Evolutionary conservation across 164 flowering plant genomes (phyloP).

Genomic region (Cinnamomum micranthum): DNA sequence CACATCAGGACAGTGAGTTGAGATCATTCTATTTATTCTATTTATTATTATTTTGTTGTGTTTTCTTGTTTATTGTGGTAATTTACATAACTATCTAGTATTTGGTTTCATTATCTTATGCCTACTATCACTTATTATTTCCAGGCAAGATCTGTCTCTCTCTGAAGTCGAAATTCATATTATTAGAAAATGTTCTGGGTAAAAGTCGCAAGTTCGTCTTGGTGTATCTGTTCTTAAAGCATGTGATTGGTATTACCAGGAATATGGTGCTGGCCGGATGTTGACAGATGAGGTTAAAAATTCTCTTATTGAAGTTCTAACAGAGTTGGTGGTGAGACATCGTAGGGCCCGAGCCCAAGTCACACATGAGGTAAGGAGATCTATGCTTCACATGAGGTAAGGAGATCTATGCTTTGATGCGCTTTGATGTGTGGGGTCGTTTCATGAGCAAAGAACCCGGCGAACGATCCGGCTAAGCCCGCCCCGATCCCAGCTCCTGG

Average conservation of each 20-base stretch:
- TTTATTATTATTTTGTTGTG: background rate
- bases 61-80: background rate
- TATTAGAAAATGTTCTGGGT: background rate
- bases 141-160: background rate
- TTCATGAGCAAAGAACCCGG: no score
- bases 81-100: no score
- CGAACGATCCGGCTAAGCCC: no score
- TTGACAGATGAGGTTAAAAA: constrained; percentile 85
- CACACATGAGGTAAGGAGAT: constrained; percentile 36
- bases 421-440: no score
- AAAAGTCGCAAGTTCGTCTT: background rate
- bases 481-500: no score
- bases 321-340: constrained; percentile 86
- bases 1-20: constrained; percentile 58
- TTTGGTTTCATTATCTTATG: background rate
- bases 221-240: background rate
- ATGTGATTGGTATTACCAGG: constrained; percentile 32
- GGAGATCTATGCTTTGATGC: background rate
- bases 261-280: constrained; percentile 85
- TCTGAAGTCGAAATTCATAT: background rate
- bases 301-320: constrained; percentile 55
- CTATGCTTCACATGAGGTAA: constrained; percentile 42
- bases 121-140: background rate
- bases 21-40: background rate
- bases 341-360: constrained; percentile 80